Conservation (phyloP, 225 moss, liverwort and hornwort species). For the Marchantia paleacea region DNA sequence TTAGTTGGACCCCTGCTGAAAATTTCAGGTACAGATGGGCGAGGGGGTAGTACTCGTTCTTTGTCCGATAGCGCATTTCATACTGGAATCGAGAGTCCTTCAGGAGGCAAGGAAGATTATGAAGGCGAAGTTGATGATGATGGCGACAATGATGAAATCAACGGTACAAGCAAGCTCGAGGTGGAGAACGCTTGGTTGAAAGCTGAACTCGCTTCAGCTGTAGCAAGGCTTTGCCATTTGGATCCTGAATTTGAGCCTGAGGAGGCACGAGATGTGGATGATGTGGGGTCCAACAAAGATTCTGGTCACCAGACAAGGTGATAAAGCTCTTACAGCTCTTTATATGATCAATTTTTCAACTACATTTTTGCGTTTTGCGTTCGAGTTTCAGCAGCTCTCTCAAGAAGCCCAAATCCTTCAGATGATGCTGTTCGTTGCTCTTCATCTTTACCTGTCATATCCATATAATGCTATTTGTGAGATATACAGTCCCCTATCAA, state of each 20-base stretch:
- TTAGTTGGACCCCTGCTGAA: slow-evolving; percentile 73
- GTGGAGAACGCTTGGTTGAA: slow-evolving; percentile 98
- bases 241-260: slow-evolving; percentile 76
- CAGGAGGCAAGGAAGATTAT: slow-evolving; percentile 55
- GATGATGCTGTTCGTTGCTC: too few species aligned
- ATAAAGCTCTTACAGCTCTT: background rate
- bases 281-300: slow-evolving; percentile 23
- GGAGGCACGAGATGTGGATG: slow-evolving; percentile 45
- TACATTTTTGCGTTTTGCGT: too few species aligned
- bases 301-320: slow-evolving; percentile 26
- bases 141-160: slow-evolving; percentile 71
- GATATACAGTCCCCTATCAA: too few species aligned
- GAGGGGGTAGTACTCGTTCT: slow-evolving; percentile 56
- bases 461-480: too few species aligned
- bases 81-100: slow-evolving; percentile 46
- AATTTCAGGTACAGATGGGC: slow-evolving; percentile 54
- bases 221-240: slow-evolving; percentile 80
- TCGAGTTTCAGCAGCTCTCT: too few species aligned
- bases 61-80: slow-evolving; percentile 60
- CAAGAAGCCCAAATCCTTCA: too few species aligned
- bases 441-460: too few species aligned
- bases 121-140: slow-evolving; percentile 62
- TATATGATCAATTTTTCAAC: too few species aligned
- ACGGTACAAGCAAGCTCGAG: slow-evolving; percentile 90
- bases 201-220: slow-evolving; percentile 90